Percentiles rank a stretch among this genome's conserved stretches.
Conservation (phyloP, 2,329 filamentous ascomycete genomes). For the Triangularia verruculosa region DNA sequence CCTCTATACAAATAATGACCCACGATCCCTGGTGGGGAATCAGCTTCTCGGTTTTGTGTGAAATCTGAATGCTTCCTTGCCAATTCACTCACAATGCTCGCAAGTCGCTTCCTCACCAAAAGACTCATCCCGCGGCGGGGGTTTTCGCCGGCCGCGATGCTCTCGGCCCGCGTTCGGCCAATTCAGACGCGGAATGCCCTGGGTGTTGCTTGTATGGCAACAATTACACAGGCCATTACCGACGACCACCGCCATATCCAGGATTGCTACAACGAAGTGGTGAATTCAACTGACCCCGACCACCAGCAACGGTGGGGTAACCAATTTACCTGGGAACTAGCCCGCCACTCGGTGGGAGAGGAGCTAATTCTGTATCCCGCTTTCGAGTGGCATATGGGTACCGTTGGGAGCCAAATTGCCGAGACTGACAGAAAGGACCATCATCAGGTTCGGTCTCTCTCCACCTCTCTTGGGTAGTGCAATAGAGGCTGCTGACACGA, state of each 20-base stretch:
- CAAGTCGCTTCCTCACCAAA: background rate
- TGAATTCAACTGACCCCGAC: conserved; percentile 3
- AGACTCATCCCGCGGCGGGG: background rate
- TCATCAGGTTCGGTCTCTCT: background rate
- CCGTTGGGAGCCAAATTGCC: conserved; percentile 4
- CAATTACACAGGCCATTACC: conserved; percentile 6
- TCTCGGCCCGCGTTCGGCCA: background rate
- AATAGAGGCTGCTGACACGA: background rate
- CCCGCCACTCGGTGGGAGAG: conserved; percentile 7
- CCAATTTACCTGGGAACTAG: conserved; percentile 12
- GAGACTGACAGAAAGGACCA: conserved; percentile 10
- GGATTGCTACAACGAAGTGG: conserved; percentile 4
- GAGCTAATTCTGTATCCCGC: conserved; percentile 9
- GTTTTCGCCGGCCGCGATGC: background rate
- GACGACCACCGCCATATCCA: conserved; percentile 11
- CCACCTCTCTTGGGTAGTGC: background rate
- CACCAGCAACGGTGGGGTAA: conserved; percentile 8
- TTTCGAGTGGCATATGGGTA: conserved; percentile 9
- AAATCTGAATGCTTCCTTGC: background rate
- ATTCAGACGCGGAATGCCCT: conserved; percentile 1
- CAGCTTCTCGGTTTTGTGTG: background rate
- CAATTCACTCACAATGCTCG: background rate
- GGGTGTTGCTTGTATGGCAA: conserved; percentile 5
- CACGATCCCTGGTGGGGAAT: background rate
- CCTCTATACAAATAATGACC: background rate